Base-by-base conservation (phyloP, 305 asterid genomes). In the Plantago coronopus region DNA sequence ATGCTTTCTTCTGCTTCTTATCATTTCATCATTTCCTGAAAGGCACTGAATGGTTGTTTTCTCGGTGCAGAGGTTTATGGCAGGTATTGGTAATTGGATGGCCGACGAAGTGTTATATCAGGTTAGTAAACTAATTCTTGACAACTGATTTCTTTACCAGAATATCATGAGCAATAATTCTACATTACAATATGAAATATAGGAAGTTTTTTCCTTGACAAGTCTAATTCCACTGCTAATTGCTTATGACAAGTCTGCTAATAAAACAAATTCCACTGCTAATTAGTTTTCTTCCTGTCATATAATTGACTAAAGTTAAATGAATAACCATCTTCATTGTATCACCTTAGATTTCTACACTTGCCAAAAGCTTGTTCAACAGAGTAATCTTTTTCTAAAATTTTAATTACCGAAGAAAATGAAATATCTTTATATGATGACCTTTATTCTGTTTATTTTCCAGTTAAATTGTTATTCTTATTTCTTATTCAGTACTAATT, bases 31-130 rank as follows among this genome's bases (percentile, higher is more conserved):
- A 40, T 55, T 64, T 69, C 63, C 63, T 53, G 68, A 70, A 12
- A 34, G 55, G 19, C 47, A 57, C 58, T 18, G 31, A 57, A 51
- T 74, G 51, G 62, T 38, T 19, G 57, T 58, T 25, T 48, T 71
- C 56, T 68, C 76, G 40, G 70, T 79, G 79, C 91, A 91, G 98
- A 72, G 88, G 73, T 88, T 83, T 74, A 84, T 91, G 53, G 81
- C 98, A 15, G 98, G 98, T 66, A 88, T 91, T 72, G 98, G 98
- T 68, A 91, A 91, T 72, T 91, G 98, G 98, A 83, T 91, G 82
- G 97, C 95, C 61, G 98, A 91, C 73, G 98, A 91, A 86, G 95
- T 91, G 69, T 74, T 91, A 37, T 91, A 88, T 79, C 98, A 86
- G 72, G 97, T 91, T 46, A 65, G 82, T 75, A 65, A 57, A 63